Conservation (phyloP, 2,329 filamentous ascomycete genomes). For the Fusarium subtropicale region DNA sequence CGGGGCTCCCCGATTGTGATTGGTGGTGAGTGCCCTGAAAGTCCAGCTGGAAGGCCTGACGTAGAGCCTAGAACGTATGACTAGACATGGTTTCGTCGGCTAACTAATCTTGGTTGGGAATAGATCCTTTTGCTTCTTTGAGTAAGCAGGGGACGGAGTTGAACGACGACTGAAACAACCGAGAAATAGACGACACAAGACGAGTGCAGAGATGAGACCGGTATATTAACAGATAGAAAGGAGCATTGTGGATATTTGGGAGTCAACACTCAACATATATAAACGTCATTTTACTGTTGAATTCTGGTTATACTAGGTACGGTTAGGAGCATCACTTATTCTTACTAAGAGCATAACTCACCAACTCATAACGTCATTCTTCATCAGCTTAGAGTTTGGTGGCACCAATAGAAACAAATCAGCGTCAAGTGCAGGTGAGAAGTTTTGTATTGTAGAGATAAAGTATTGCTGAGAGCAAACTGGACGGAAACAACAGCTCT, state of each 20-base stretch:
- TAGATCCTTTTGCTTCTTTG: neutral
- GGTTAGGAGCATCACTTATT: no score
- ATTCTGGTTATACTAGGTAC: no score
- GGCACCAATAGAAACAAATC: rapidly evolving
- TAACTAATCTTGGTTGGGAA: neutral
- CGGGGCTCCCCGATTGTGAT: rapidly evolving
- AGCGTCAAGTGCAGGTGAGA: rapidly evolving
- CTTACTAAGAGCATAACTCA: no score
- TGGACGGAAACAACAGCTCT: rapidly evolving
- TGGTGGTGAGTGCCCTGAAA: neutral
- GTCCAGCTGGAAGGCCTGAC: neutral
- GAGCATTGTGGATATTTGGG: rapidly evolving
- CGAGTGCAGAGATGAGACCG: neutral
- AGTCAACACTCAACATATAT: neutral
- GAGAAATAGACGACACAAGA: neutral
- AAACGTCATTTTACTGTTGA: no score
- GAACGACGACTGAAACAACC: neutral
- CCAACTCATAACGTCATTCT: no score
- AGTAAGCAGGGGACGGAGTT: neutral
- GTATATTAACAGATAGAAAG: neutral
- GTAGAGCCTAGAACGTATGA: neutral
- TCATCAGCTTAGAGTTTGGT: rapidly evolving
- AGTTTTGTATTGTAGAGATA: rapidly evolving
- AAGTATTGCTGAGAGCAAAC: neutral
- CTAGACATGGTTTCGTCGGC: neutral